phyloP scores from a whole-genome alignment of 352 stramenopile genomes.

The Pythium apleroticum region DNA sequence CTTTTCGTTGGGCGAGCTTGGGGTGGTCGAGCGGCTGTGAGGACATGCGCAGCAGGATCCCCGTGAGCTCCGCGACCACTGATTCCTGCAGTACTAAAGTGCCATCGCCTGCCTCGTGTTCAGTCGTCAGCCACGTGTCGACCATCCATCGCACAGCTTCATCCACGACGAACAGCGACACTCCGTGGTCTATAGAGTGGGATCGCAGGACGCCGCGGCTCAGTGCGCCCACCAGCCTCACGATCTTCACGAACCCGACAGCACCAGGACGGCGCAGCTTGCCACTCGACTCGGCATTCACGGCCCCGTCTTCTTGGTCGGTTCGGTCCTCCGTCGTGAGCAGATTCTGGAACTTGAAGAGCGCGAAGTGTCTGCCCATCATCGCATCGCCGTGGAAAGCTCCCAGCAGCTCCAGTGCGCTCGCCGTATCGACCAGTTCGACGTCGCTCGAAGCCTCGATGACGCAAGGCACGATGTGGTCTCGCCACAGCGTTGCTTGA shows the following conservation, averaged over 20 bases:
- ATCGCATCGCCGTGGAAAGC: constrained; percentile 6
- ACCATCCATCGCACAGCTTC: constrained; percentile 21
- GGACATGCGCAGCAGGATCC: constrained; percentile 6
- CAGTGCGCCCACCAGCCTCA: constrained; percentile 4
- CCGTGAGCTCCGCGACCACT: constrained; percentile 2
- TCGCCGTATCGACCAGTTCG: constrained; percentile 1
- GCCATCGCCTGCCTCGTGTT: neutral
- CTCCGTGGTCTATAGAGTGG: neutral
- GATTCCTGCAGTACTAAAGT: neutral
- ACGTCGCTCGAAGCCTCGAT: neutral
- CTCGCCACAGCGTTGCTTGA: constrained; percentile 7
- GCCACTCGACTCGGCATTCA: neutral
- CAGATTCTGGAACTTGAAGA: constrained; percentile 6
- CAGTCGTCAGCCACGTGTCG: neutral
- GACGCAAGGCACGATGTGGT: constrained; percentile 6
- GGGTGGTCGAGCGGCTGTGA: neutral
- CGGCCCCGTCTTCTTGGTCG: neutral
- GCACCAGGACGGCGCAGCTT: neutral
- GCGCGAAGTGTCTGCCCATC: constrained; percentile 11
- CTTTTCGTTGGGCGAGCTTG: neutral
- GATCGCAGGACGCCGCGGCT: constrained; percentile 8
- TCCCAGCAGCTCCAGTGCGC: constrained; percentile 20
- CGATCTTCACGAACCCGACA: neutral
- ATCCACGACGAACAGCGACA: neutral
- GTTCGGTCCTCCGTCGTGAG: neutral